These are phyloP conservation scores for Aspergillus novoparasiticus DNA, from an alignment of 2,329 filamentous ascomycete genomes.

Conservation along the genomic window DNA sequence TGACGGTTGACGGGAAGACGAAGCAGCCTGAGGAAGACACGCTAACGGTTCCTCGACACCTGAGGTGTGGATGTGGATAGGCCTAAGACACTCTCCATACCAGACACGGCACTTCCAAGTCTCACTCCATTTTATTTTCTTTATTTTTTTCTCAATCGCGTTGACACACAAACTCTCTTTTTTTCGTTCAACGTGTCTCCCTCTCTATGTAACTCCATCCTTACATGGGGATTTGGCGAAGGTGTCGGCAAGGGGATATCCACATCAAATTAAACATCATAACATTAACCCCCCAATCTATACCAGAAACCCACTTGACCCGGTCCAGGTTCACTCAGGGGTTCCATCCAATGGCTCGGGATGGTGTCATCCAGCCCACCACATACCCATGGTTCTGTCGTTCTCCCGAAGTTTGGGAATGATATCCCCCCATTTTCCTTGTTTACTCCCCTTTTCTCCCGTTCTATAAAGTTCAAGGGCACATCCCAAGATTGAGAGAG, in stretches of 20 bases:
- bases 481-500: not conserved
- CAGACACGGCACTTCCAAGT: not conserved
- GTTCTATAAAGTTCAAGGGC: not conserved
- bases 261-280: conserved; percentile 6
- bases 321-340: not conserved
- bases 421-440: not conserved
- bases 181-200: not conserved
- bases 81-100: not conserved
- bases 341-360: not conserved
- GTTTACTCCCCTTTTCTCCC: not conserved
- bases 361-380: not conserved
- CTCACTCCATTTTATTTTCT: not conserved
- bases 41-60: not conserved
- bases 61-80: not conserved
- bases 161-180: not conserved
- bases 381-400: not conserved
- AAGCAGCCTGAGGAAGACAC: not conserved
- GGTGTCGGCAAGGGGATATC: not conserved
- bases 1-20: not conserved
- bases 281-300: not conserved
- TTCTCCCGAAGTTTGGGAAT: conserved; percentile 2
- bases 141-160: not conserved
- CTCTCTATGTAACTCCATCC: not conserved
- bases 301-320: conserved; percentile 1
- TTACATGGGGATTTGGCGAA: not conserved